Evolutionary conservation across 805 yeast species (phyloP).

Genomic region (Saccharomycopsis lassenensis): DNA sequence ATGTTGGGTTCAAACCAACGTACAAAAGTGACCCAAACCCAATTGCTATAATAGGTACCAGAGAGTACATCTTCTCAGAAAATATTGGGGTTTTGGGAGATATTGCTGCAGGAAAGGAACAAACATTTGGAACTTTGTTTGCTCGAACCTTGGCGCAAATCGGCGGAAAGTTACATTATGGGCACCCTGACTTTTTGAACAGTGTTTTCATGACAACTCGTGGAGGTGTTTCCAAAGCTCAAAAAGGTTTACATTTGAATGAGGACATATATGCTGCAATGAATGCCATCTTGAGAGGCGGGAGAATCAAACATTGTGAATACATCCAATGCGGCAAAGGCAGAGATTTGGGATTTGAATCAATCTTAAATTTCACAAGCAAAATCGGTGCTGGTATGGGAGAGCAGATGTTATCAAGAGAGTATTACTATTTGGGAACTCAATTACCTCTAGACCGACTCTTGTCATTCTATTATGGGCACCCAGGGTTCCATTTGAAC

Average conservation of each 20-base stretch:
- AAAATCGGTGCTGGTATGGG: conserved; percentile 91
- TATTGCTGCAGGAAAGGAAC: conserved; percentile 83
- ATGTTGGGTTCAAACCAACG: conserved; percentile 25
- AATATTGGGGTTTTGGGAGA: conserved; percentile 76
- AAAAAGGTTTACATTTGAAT: conserved; percentile 69
- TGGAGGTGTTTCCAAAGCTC: conserved; percentile 83
- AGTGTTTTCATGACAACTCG: conserved; percentile 70
- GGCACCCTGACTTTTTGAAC: conserved; percentile 78
- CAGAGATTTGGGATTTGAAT: conserved; percentile 74
- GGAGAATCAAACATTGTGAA: conserved; percentile 76
- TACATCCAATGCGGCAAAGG: conserved; percentile 83
- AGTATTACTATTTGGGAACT: conserved; percentile 68
- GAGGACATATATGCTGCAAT: conserved; percentile 85
- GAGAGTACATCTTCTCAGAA: conserved; percentile 77
- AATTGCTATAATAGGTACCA: conserved; percentile 74
- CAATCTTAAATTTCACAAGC: conserved; percentile 71
- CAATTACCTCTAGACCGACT: conserved; percentile 70
- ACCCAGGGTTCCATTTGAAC: conserved; percentile 78
- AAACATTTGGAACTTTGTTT: conserved; percentile 76
- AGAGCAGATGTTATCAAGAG: conserved; percentile 75
- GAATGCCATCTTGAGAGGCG: conserved; percentile 69
- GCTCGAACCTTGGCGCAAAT: conserved; percentile 74
- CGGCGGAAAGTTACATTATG: conserved; percentile 78
- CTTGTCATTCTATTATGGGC: conserved; percentile 73
- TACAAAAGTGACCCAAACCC: conserved; percentile 41